phyloP scores from a whole-genome alignment of 768 basidiomycete species.

The Jaapia argillacea region DNA sequence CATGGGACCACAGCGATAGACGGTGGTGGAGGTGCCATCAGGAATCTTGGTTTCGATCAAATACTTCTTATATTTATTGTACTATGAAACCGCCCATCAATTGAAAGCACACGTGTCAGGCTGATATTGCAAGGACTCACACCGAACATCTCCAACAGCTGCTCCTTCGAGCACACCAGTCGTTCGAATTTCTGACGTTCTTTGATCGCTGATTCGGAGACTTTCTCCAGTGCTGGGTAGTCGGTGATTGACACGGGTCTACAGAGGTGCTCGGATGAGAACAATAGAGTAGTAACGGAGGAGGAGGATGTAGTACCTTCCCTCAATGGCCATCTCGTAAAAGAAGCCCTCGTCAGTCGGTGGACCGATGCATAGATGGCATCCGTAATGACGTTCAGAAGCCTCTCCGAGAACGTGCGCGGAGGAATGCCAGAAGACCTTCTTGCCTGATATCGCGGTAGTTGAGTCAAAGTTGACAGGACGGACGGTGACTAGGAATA shows the following conservation, averaged over 20 bases:
- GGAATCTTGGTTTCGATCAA: conserved; percentile 93
- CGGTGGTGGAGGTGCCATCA: conserved; percentile 93
- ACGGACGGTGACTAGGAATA: neutral
- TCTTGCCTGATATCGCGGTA: conserved; percentile 82
- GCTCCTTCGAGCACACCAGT: conserved; percentile 86
- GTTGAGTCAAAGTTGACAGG: conserved; percentile 1
- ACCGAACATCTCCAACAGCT: conserved; percentile 92
- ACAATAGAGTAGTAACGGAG: conserved; percentile 1
- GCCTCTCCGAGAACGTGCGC: conserved; percentile 98
- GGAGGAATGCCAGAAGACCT: conserved; percentile 99
- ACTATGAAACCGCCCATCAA: conserved; percentile 37
- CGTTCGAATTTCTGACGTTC: conserved; percentile 98
- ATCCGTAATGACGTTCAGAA: conserved; percentile 92
- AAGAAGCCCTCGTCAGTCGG: conserved; percentile 98
- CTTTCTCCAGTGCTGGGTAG: conserved; percentile 82
- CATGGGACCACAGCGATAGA: conserved; percentile 98
- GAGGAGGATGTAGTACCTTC: conserved; percentile 39
- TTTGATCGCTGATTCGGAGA: conserved; percentile 83
- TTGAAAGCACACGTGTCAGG: conserved; percentile 4
- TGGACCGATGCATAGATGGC: conserved; percentile 93
- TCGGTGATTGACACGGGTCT: conserved; percentile 76
- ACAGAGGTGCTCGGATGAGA: no score
- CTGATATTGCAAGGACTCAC: conserved; percentile 28
- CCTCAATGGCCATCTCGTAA: conserved; percentile 94
- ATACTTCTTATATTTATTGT: conserved; percentile 97